A percentile compares a stretch with the other conserved stretches of the same genome.
These are phyloP conservation scores for Microsporum ferrugineum DNA, from an alignment of 2,329 filamentous ascomycete genomes.

Conservation along the genomic window DNA sequence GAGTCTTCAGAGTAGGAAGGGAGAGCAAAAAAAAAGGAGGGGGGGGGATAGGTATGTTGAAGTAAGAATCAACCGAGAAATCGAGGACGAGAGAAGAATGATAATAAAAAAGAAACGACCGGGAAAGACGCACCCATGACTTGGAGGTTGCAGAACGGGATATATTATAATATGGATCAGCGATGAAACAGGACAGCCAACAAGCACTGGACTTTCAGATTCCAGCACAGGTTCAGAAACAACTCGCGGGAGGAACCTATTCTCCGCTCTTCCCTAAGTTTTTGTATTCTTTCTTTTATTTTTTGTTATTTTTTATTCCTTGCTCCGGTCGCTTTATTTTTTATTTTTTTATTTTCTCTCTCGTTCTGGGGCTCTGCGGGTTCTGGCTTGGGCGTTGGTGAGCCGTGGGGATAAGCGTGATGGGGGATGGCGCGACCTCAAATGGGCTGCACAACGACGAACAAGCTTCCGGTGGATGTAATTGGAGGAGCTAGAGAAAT, in stretches of 20 bases:
- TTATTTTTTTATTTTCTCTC: not conserved
- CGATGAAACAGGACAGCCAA: constrained; percentile 11
- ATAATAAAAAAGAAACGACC: constrained; percentile 7
- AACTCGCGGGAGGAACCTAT: not conserved
- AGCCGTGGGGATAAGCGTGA: constrained; percentile 4
- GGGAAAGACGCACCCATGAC: constrained; percentile 15
- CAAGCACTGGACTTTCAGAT: constrained; percentile 3
- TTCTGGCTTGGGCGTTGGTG: constrained; percentile 11
- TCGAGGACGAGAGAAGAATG: not conserved
- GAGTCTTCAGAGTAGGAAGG: not conserved
- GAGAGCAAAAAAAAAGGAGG: not conserved
- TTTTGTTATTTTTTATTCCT: not conserved
- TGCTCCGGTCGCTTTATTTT: not conserved
- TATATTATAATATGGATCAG: constrained; percentile 9
- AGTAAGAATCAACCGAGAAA: constrained; percentile 4
- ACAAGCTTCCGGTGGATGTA: constrained; percentile 1
- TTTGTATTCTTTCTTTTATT: not conserved
- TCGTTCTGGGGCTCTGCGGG: constrained; percentile 4
- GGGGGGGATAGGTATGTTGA: not conserved
- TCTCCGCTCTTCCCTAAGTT: not conserved
- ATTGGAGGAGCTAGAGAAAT: constrained; percentile 3
- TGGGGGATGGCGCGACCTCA: constrained; percentile 5
- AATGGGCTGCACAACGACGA: constrained; percentile 5
- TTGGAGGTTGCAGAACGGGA: constrained; percentile 10
- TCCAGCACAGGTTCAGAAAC: constrained; percentile 5